Evolutionary conservation across 2,329 filamentous ascomycete genomes (phyloP), one percentile per base, ranked within the genome.

Genomic region (Coleophoma cylindrospora): DNA sequence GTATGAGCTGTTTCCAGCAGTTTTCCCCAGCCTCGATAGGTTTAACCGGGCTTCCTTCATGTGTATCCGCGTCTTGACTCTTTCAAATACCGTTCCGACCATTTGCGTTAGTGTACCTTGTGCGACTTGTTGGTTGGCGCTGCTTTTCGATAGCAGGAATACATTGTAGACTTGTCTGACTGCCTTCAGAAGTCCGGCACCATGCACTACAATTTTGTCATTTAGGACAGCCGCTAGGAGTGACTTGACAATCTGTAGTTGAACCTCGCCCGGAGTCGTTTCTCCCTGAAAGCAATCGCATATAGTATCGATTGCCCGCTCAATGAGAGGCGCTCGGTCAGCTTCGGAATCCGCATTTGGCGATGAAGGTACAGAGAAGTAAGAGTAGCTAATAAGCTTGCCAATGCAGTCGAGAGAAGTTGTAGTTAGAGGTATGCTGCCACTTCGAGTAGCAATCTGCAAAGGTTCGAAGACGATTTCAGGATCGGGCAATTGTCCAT

Each of bases 221-320:
- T 97, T 97, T 57, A 99, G 75, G 13, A 99, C 94, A 13, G 95
- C 95, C 13, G 94, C 91, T 52, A 99, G 75, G 52, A 99, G 76
- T 2, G 94, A 97, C 72, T 99, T 97, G 67, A 99, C 90, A 60
- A 99, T 99, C 71, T 99, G 94, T 61, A 97, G 81, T 69, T 99
- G 94, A 44, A 97, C 87, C 68, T 96, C 92, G 47, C 87, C 80
- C 3, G 90, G 85, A 0, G 95, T 99, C 1, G 89, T 89, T 72
- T 99, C 94, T 65, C 94, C 92, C 66, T 97, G 91, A 66, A 99
- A 99, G 68, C 94, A 99, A 66, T 97, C 92, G 76, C 94, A 99
- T 75, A 99, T 99, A 34, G 94, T 96, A 70, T 99, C 95, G 64
- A 99, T 99, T 52, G 95, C 94, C 57, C 92, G 83, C 71, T 99